These are phyloP conservation scores for Paratinospora sagittata DNA, from an alignment of 164 flowering plant genomes.

Conservation along the genomic window DNA sequence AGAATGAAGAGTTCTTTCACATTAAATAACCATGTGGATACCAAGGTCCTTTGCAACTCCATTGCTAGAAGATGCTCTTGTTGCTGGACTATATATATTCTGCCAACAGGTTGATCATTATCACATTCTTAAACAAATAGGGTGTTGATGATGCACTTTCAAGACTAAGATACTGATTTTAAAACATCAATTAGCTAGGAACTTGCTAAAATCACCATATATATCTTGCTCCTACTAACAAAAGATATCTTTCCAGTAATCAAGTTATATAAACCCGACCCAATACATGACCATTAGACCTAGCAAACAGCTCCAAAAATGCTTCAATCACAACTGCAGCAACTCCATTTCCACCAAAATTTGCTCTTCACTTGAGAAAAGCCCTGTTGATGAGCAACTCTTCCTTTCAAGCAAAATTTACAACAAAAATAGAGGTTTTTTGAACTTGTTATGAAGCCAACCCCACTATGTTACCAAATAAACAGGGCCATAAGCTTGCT, in stretches of 20 bases:
- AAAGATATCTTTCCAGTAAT: too few relatives aligned
- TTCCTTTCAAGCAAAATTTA: neutral
- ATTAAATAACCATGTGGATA: too few relatives aligned
- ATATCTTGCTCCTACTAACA: too few relatives aligned
- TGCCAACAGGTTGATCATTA: neutral
- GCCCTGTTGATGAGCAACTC: neutral
- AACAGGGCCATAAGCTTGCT: conserved; percentile 45
- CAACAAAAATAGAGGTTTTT: neutral
- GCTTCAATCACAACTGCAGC: neutral
- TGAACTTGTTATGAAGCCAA: too few relatives aligned
- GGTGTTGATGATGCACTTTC: neutral
- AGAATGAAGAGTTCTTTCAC: too few relatives aligned
- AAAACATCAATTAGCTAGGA: too few relatives aligned
- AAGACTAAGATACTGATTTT: neutral
- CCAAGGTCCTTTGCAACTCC: too few relatives aligned
- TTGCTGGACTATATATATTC: too few relatives aligned
- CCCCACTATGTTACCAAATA: conserved; percentile 43
- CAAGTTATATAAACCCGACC: neutral
- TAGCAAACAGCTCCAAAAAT: neutral
- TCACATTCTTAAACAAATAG: neutral
- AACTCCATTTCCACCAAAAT: neutral
- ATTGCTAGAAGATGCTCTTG: too few relatives aligned
- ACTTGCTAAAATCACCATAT: neutral
- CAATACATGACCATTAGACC: neutral
- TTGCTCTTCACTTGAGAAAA: neutral